Evolutionary conservation across 1,284 basidiomycete genomes (phyloP), one percentile per base, ranked within the genome.

Genomic region (Lignosus rhinocerotis): DNA sequence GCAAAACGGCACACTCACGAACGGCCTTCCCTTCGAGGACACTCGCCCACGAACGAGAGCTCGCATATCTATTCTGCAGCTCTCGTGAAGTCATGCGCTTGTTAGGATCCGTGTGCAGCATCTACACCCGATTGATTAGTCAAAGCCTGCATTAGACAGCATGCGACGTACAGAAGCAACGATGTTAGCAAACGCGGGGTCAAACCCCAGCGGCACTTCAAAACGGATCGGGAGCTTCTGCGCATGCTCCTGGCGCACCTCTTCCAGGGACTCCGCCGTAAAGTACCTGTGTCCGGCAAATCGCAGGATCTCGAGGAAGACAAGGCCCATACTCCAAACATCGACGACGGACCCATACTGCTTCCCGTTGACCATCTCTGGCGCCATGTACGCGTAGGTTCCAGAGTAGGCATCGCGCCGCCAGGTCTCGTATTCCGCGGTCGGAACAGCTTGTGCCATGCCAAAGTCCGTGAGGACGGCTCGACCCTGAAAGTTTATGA

Each of bases 361-460:
- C 16, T 41, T 38, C 19, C 10, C 21, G 9, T 25, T 11, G 6
- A 90, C 78, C 49, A 89, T 68, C 63, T 90, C 88, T 0, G 88
- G 87, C 3, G 87, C 85, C 63, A 85, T 75, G 62, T 92, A 94
- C 63, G 87, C 83, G 19, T 79, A 82, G 0, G 90, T 91, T 17
- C 90, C 92, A 62, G 84, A 83, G 10, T 70, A 36, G 30, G 6
- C 16, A 9, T 41, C 21, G 17, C 30, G 14, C 16, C 41, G 36
- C 55, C 54, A 56, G 3, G 33, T 49, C 30, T 50, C 32, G 38
- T 45, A 51, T 16, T 2, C 6, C 3, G 34, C 33, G 12, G 32
- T 11, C 2, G 45, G 39, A 2, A 50, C 33, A 46, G 38, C 11
- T 2, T 25, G 25, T 6, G 59, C 52, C 8, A 69, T 49, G 14